Percentiles rank a stretch among this genome's conserved stretches.
phyloP scores from a whole-genome alignment of 345 rosid species.

The Brassica incana region DNA sequence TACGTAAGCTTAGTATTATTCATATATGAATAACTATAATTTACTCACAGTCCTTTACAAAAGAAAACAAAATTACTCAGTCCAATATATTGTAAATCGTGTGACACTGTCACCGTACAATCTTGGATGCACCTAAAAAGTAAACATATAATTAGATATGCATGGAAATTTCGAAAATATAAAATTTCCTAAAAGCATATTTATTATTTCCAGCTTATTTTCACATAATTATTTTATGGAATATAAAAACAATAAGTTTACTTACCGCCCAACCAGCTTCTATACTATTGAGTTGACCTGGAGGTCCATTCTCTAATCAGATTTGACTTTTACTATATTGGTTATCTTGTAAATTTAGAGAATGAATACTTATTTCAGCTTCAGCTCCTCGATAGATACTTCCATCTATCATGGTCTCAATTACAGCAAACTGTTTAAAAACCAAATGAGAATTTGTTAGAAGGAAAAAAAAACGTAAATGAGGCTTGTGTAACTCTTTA shows the following conservation, averaged over 20 bases:
- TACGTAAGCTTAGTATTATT: not conserved
- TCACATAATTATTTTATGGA: not conserved
- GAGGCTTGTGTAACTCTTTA: not conserved
- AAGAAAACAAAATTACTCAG: not conserved
- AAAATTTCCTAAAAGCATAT: not conserved
- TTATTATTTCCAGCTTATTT: not conserved
- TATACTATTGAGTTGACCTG: constrained; percentile 22
- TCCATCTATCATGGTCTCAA: constrained; percentile 23
- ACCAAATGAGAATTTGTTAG: not conserved
- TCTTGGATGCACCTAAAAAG: constrained; percentile 26
- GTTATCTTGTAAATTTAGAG: not conserved
- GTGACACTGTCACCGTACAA: constrained; percentile 28
- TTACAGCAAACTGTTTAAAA: constrained; percentile 13
- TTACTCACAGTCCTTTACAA: constrained; percentile 21
- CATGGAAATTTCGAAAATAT: not conserved
- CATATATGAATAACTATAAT: not conserved
- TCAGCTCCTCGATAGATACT: constrained; percentile 24
- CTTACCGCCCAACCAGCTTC: constrained; percentile 36
- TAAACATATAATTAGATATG: not conserved
- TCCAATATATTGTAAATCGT: constrained; percentile 29
- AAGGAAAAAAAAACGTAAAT: not conserved
- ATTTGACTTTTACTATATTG: constrained; percentile 32
- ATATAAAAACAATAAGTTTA: not conserved
- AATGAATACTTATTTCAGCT: constrained; percentile 21
- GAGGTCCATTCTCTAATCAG: constrained; percentile 32